Evolutionary conservation across 2,329 filamentous ascomycete genomes (phyloP), one percentile per base, ranked within the genome.

Genomic region (Polytolypa hystricis): DNA sequence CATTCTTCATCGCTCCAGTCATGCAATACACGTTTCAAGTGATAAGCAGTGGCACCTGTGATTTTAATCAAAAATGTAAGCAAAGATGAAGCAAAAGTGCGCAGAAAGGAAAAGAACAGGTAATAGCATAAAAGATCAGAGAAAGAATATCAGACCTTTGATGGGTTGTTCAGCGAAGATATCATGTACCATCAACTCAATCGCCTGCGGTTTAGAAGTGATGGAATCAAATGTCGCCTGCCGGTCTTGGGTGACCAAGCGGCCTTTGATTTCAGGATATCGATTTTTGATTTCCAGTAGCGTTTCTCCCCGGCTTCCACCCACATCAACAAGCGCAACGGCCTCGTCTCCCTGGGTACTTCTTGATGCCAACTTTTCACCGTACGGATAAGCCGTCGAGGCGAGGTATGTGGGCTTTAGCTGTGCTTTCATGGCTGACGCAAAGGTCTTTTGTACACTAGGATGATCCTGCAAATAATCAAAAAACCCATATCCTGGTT

Each of bases 241-340:
- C 6, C 53, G 45, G 34, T 61, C 58, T 37, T 61, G 55, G 21
- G 61, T 46, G 16, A 62, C 47, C 6, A 61, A 44, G 5, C 51
- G 45, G 5, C 49, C 42, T n/a, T 48, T 52, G n/a, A 52, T 26
- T 7, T 25, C 21, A 0, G 58, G 57, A 26, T 51, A 51, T 8
- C 35, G 39, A 12, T 45, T 35, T 3, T 50, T 42, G 11, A 61
- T 39, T n/a, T 42, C 45, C 5, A 42, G 42, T 5, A 36, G 21
- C 16, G 32, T 34, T 32, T 49, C 45, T 4, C 47, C 47, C 15
- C 37, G 33, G 16, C 41, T 42, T 3, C 47, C 47, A 4, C 45
- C 47, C 19, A 50, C 35, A 35, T 48, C 46, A 16, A 48, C 39
- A 4, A 48, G n/a, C n/a, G 37, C 46, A 33, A 33, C 18, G 19